These are phyloP conservation scores for Suhomyces coccinellae DNA, from an alignment of 1,139 yeast genomes.

Conservation along the genomic window DNA sequence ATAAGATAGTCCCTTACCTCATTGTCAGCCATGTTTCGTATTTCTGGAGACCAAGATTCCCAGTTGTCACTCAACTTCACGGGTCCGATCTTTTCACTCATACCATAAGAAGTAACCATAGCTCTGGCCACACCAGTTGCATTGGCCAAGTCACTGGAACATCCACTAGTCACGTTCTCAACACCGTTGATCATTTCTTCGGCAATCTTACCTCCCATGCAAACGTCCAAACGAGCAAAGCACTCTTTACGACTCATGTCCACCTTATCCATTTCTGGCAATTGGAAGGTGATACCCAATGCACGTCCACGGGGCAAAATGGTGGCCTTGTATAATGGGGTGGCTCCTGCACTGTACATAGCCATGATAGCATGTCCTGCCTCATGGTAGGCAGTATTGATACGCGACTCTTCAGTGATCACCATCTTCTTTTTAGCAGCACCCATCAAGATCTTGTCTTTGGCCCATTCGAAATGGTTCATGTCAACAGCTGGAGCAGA, in stretches of 20 bases:
- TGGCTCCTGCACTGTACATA: constrained; percentile 91
- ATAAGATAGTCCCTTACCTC: constrained; percentile 79
- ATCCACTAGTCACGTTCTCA: constrained; percentile 92
- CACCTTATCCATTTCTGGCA: constrained; percentile 97
- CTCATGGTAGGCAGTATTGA: constrained; percentile 95
- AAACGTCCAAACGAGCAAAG: constrained; percentile 87
- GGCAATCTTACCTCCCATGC: constrained; percentile 99
- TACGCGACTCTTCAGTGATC: constrained; percentile 89
- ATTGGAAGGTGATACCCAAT: constrained; percentile 91
- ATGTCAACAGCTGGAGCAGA: constrained; percentile 89
- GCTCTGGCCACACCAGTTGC: constrained; percentile 95
- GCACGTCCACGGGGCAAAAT: constrained; percentile 97
- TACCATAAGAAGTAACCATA: constrained; percentile 95
- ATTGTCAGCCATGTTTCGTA: constrained; percentile 87
- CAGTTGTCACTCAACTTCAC: constrained; percentile 83
- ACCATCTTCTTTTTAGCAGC: constrained; percentile 98
- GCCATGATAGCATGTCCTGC: constrained; percentile 99
- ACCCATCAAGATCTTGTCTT: constrained; percentile 95
- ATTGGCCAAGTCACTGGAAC: constrained; percentile 83
- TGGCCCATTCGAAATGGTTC: constrained; percentile 98
- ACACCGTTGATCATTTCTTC: constrained; percentile 90
- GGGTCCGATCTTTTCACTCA: constrained; percentile 94
- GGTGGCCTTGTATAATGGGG: constrained; percentile 94
- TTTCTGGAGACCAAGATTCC: constrained; percentile 90
- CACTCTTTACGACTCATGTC: constrained; percentile 90